Percentiles rank a stretch among this genome's conserved stretches.
Evolutionary conservation across 768 basidiomycete species (phyloP).

Genomic region (Cubamyces lactineus): DNA sequence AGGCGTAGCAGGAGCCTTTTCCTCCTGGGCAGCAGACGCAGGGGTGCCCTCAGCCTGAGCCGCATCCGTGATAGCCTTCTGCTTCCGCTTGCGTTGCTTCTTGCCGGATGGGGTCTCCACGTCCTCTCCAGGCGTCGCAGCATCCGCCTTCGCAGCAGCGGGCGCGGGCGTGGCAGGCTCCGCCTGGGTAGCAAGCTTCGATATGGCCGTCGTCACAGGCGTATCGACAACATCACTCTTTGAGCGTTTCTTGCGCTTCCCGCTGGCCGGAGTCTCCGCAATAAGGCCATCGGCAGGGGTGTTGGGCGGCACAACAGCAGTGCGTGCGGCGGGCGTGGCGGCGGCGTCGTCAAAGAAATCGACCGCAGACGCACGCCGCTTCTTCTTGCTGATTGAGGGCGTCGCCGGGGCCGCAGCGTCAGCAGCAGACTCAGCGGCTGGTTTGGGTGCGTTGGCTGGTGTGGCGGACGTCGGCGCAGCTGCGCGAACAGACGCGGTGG

Average conservation of each 20-base stretch:
- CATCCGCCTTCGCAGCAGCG: slow-evolving; percentile 1
- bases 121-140: background rate
- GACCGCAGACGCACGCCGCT: slow-evolving; percentile 28
- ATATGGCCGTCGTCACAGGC: slow-evolving; percentile 22
- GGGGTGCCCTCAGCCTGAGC: slow-evolving; percentile 5
- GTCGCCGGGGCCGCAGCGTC: slow-evolving; percentile 24
- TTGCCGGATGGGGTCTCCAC: slow-evolving; percentile 17
- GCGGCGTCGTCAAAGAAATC: slow-evolving; percentile 32
- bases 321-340: slow-evolving; percentile 8
- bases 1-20: background rate
- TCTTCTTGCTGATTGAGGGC: slow-evolving; percentile 24
- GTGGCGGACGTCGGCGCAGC: slow-evolving; percentile 1
- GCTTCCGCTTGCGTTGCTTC: slow-evolving; percentile 21
- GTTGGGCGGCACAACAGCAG: slow-evolving; percentile 22
- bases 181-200: slow-evolving; percentile 22
- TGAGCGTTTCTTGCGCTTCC: slow-evolving; percentile 28
- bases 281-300: slow-evolving; percentile 30
- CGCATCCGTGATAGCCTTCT: slow-evolving; percentile 14
- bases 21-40: slow-evolving; percentile 11
- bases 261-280: slow-evolving; percentile 23
- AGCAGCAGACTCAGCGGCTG: slow-evolving; percentile 6
- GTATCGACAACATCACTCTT: slow-evolving; percentile 22
- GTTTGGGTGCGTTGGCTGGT: background rate
- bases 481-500: slow-evolving; percentile 10
- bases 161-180: slow-evolving; percentile 5